Conservation (phyloP, 176 grass and related monocot genomes). For the Avena insularis region DNA sequence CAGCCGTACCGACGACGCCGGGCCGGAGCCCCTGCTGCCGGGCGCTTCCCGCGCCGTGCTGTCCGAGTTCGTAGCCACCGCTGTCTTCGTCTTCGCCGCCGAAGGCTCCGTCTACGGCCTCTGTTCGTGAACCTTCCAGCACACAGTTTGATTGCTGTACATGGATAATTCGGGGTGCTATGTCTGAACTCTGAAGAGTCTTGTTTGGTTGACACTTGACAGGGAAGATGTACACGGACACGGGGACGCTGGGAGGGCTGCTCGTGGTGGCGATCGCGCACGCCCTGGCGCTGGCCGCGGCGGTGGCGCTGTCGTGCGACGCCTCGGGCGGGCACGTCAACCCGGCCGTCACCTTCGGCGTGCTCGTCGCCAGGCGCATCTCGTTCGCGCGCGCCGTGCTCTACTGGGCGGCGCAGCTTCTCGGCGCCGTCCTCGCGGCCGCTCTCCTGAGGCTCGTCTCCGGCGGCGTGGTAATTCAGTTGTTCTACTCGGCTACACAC, state of each 20-base stretch:
- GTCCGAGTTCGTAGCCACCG: constrained; percentile 85
- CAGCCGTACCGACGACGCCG: background rate
- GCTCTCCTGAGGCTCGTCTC: constrained; percentile 62
- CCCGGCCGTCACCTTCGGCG: constrained; percentile 85
- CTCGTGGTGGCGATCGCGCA: constrained; percentile 75
- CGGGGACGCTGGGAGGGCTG: constrained; percentile 57
- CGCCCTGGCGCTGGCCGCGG: constrained; percentile 63
- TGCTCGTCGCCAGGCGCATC: constrained; percentile 77
- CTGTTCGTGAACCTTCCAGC: constrained; percentile 41
- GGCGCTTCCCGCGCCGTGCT: constrained; percentile 63
- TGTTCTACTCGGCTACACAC: background rate
- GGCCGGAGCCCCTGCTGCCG: constrained; percentile 46
- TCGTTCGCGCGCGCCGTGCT: constrained; percentile 63
- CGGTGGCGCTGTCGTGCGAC: constrained; percentile 54
- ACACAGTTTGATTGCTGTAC: background rate
- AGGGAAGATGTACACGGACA: constrained; percentile 82
- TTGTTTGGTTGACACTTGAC: background rate
- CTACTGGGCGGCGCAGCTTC: constrained; percentile 87
- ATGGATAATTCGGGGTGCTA: background rate
- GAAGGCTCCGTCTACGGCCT: constrained; percentile 84
- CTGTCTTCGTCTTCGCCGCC: constrained; percentile 82
- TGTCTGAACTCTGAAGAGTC: background rate
- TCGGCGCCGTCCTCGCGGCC: constrained; percentile 70
- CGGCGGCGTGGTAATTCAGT: constrained; percentile 68
- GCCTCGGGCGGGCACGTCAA: constrained; percentile 76